Evolutionary conservation across 1,139 yeast genomes (phyloP), one percentile per base, ranked within the genome.

Genomic region (Suhomyces wounanorum): DNA sequence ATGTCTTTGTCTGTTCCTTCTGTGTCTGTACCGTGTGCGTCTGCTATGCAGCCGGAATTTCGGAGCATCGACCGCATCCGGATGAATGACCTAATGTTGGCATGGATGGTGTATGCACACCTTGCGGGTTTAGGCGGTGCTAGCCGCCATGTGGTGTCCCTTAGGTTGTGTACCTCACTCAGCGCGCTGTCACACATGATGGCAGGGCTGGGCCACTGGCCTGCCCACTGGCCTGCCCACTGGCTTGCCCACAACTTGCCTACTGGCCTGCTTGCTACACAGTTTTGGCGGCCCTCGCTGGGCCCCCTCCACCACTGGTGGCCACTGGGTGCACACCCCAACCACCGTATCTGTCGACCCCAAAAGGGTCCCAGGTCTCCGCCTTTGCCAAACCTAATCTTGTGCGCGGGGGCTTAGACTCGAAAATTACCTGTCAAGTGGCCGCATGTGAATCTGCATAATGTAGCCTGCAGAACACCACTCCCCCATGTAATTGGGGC

Each of bases 91-190:
- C 42, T 40, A 18, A 26, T 26, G 8, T 8, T 25, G n/a, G 14
- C 18, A 17, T 25, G 30, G 42, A 28, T 28, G 31, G 31, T 26
- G 30, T 25, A 17, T 8, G 41, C 41, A 38, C 31, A 23, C 28
- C 28, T 14, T 7, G 42, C 42, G 42, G 33, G 31, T 40, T 40
- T 40, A 40, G 42, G 35, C 42, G 42, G 42, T 13, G n/a, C 14
- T 40, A 40, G 23, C 13, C 18, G 35, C 18, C 37, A 33, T 33
- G 37, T 33, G 37, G 37, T 33, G 18, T 30, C 33, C 33, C 33
- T 30, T 30, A 30, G 33, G 11, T 30, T n/a, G 13, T 30, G 33
- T 30, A 30, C 33, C 33, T 30, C 33, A 30, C 4, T 10, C 3
- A 26, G 13, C 33, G 13, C 14, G 33, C 33, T 30, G 33, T 30